phyloP scores from a whole-genome alignment of 768 basidiomycete species.

The Boletus edulis region DNA sequence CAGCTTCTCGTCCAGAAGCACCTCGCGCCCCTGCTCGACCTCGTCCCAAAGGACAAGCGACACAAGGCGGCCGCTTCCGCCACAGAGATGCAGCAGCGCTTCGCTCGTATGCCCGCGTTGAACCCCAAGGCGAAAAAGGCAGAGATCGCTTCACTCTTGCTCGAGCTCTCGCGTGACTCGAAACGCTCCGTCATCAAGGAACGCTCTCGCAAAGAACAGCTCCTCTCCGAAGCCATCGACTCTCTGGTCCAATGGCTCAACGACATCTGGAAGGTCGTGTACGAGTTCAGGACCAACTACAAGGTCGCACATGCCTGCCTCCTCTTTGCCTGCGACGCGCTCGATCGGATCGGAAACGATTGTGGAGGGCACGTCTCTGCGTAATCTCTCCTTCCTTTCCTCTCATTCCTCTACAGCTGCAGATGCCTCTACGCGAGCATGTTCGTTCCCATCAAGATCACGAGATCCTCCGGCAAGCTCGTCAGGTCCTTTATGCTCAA shows the following conservation, averaged over 20 bases:
- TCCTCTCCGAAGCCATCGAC: slow-evolving; percentile 54
- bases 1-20: slow-evolving; percentile 47
- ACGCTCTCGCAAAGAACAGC: slow-evolving; percentile 50
- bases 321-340: slow-evolving; percentile 45
- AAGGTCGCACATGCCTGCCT: slow-evolving; percentile 54
- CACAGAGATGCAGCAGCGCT: slow-evolving; percentile 36
- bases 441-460: slow-evolving; percentile 46
- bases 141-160: slow-evolving; percentile 52
- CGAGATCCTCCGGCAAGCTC: slow-evolving; percentile 38
- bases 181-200: slow-evolving; percentile 55
- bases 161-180: slow-evolving; percentile 51
- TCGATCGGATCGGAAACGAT: slow-evolving; percentile 42
- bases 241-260: slow-evolving; percentile 57
- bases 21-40: slow-evolving; percentile 48
- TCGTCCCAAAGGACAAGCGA: slow-evolving; percentile 36
- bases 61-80: slow-evolving; percentile 42
- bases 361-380: slow-evolving; percentile 34
- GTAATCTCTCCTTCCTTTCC: slow-evolving; percentile 7
- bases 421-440: slow-evolving; percentile 49
- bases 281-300: slow-evolving; percentile 55
- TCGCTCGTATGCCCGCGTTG: slow-evolving; percentile 44
- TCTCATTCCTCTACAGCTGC: slow-evolving; percentile 41
- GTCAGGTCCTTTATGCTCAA: slow-evolving; percentile 49
- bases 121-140: slow-evolving; percentile 52
- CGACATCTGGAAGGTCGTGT: slow-evolving; percentile 62